These are phyloP conservation scores for Phaeosphaeria sp. DNA, from an alignment of 2,329 filamentous ascomycete species.

Conservation along the genomic window DNA sequence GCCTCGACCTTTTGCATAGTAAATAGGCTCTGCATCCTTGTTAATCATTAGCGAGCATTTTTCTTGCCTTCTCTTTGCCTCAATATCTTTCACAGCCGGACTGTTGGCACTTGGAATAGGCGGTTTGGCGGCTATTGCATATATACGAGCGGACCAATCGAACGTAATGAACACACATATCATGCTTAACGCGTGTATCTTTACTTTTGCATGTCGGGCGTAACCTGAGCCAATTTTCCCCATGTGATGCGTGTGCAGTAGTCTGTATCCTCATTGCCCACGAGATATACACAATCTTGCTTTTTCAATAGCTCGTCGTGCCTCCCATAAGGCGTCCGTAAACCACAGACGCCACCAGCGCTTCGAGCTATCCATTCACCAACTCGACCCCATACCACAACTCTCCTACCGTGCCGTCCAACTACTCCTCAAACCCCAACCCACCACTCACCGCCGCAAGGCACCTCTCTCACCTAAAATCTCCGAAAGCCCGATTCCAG, in stretches of 20 bases:
- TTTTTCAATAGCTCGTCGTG: not conserved
- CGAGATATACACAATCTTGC: not conserved
- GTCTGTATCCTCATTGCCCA: not conserved
- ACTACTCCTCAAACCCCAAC: not conserved
- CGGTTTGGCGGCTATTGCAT: conserved; percentile 14
- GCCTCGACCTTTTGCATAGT: conserved; percentile 11
- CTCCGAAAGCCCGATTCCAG: not conserved
- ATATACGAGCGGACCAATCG: conserved; percentile 5
- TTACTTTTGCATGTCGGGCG: not conserved
- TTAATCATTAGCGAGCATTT: conserved; percentile 44
- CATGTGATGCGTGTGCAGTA: conserved; percentile 4
- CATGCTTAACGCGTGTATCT: not conserved
- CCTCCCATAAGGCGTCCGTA: not conserved
- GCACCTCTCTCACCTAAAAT: not conserved
- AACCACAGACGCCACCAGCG: conserved; percentile 10
- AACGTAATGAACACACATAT: conserved; percentile 7
- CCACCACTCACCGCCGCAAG: not conserved
- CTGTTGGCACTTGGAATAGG: conserved; percentile 39
- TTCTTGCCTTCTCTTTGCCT: conserved; percentile 16
- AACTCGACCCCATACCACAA: not conserved
- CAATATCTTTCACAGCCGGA: conserved; percentile 44
- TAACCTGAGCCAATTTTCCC: not conserved
- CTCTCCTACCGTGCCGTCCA: no score
- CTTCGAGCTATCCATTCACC: conserved; percentile 6
- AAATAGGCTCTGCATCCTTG: conserved; percentile 16